Conservation (phyloP, 257 asterid species). For the Craterostigma plantagineum region DNA sequence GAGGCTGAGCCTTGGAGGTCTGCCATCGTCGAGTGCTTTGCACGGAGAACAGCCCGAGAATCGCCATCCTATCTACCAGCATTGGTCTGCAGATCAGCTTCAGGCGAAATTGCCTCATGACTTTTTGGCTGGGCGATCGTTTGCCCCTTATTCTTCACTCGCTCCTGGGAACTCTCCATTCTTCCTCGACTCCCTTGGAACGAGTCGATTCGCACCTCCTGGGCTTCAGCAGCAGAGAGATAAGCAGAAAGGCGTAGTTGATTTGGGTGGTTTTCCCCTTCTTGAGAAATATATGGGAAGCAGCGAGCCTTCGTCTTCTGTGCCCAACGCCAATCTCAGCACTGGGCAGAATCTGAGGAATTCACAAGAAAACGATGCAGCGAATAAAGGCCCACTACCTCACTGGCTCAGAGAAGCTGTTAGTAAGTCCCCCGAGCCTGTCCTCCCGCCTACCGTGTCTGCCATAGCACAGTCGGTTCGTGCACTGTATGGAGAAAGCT, state of each 20-base stretch:
- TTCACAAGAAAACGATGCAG: constrained; percentile 46
- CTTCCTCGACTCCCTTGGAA: constrained; percentile 44
- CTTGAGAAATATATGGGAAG: constrained; percentile 17
- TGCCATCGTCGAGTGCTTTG: constrained; percentile 23
- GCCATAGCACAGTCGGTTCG: constrained; percentile 81
- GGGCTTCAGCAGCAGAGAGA: constrained; percentile 22
- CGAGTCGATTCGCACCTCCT: constrained; percentile 29
- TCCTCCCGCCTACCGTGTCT: constrained; percentile 55
- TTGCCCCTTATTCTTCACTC: constrained; percentile 24
- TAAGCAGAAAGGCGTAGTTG: constrained; percentile 22
- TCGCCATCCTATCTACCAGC: no score
- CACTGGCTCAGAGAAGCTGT: constrained; percentile 98
- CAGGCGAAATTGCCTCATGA: constrained; percentile 35
- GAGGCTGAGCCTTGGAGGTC: constrained; percentile 67
- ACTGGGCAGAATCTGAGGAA: constrained; percentile 14
- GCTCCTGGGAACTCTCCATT: constrained; percentile 26
- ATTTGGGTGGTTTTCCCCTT: constrained; percentile 29
- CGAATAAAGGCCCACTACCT: constrained; percentile 47
- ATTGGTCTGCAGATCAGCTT: no score
- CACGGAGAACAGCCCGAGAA: constrained; percentile 27
- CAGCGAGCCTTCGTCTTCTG: constrained; percentile 19
- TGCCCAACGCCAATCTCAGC: constrained; percentile 9
- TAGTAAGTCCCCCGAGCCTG: constrained; percentile 23
- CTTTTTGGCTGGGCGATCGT: constrained; percentile 20
- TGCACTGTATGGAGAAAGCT: constrained; percentile 51